Percentiles rank a stretch among this genome's conserved stretches.
phyloP scores from a whole-genome alignment of 208 protist genomes.

The Phytomonas francai region DNA sequence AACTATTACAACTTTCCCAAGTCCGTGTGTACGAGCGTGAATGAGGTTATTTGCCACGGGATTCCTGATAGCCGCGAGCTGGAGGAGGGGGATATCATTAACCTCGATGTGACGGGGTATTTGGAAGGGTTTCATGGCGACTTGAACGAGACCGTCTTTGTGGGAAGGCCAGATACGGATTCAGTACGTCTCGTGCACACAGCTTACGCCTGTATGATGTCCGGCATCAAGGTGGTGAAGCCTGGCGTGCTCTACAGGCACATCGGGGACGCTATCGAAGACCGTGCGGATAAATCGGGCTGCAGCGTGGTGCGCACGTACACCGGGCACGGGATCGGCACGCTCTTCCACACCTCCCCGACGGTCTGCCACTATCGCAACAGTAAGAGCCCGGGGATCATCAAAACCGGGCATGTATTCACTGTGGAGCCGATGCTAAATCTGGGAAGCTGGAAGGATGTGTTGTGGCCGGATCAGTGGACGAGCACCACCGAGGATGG shows the following conservation, averaged over 20 bases:
- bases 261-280: conserved; percentile 82
- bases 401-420: conserved; percentile 93
- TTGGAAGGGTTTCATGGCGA: conserved; percentile 90
- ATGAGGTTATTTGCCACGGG: conserved; percentile 93
- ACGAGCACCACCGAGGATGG: conserved; percentile 93
- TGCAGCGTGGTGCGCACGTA: conserved; percentile 82
- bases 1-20: conserved; percentile 98
- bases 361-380: conserved; percentile 90
- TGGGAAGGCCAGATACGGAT: conserved; percentile 73
- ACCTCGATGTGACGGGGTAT: conserved; percentile 97
- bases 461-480: conserved; percentile 95
- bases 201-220: conserved; percentile 76
- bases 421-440: conserved; percentile 99
- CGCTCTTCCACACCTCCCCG: conserved; percentile 90
- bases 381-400: conserved; percentile 88
- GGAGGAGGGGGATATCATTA: conserved; percentile 97
- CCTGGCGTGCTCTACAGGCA: conserved; percentile 80
- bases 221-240: conserved; percentile 69
- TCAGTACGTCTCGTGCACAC: conserved; percentile 76
- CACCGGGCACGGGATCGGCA: conserved; percentile 92
- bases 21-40: conserved; percentile 95
- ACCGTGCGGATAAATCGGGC: conserved; percentile 44
- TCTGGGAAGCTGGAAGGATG: conserved; percentile 86
- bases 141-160: conserved; percentile 91
- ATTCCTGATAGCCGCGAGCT: conserved; percentile 95